A percentile compares a stretch with the other conserved stretches of the same genome.
phyloP scores from a whole-genome alignment of 176 grass and related monocot species.

The Pharus latifolius region DNA sequence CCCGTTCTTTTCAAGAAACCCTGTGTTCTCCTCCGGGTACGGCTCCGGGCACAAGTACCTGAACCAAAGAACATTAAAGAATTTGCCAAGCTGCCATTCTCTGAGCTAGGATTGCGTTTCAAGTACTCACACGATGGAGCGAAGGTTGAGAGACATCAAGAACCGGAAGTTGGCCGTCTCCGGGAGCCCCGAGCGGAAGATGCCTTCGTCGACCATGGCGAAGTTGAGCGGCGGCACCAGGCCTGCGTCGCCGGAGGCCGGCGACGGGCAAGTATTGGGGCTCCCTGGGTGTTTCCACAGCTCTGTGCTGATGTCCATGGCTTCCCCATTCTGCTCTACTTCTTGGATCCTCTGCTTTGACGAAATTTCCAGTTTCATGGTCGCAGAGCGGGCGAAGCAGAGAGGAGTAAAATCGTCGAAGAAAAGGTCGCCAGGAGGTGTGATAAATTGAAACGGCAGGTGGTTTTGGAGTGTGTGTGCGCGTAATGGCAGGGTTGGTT shows the following conservation, averaged over 20 bases:
- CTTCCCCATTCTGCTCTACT: neutral
- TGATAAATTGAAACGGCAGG: no score
- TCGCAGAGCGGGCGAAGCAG: neutral
- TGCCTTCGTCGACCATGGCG: constrained; percentile 66
- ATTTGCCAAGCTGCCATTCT: neutral
- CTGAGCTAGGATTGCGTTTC: neutral
- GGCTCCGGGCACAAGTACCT: constrained; percentile 89
- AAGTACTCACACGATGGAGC: constrained; percentile 64
- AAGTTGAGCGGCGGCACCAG: constrained; percentile 72
- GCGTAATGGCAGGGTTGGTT: neutral
- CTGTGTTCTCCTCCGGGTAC: constrained; percentile 57
- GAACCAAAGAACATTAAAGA: neutral
- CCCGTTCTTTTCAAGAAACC: constrained; percentile 46
- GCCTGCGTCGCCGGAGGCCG: neutral
- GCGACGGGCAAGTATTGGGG: neutral
- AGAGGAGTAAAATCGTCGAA: no score
- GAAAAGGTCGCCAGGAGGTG: no score
- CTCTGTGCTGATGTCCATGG: neutral
- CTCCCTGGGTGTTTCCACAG: neutral
- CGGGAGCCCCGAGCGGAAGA: constrained; percentile 88
- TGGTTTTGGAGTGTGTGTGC: neutral
- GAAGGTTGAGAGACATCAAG: constrained; percentile 60
- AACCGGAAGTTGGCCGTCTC: constrained; percentile 49
- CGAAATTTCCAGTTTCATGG: constrained; percentile 47
- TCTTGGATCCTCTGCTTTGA: constrained; percentile 37